Conservation (phyloP, 2,329 filamentous ascomycete genomes). For the Hymenoscyphus albidus region DNA sequence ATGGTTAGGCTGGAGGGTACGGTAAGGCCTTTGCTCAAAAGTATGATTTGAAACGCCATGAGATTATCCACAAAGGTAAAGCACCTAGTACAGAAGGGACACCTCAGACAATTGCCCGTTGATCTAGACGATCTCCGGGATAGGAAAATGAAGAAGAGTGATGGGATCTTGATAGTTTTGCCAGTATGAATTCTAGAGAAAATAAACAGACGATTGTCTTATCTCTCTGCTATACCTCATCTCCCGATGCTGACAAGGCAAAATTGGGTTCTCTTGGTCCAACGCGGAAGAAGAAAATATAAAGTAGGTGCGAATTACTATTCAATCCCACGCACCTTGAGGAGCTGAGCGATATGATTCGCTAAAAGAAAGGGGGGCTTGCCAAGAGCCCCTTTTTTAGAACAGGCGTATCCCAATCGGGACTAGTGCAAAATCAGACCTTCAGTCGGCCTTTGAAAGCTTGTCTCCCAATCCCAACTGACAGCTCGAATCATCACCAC, state of each 20-base stretch:
- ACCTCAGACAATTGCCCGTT: background rate
- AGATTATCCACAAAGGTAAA: background rate
- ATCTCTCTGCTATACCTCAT: too few species aligned
- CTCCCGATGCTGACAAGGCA: too few species aligned
- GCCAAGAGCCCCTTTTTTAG: background rate
- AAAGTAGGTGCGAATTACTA: background rate
- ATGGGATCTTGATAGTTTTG: background rate
- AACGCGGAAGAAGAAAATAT: background rate
- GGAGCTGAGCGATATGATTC: background rate
- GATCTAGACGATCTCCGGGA: background rate
- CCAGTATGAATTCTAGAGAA: too few species aligned
- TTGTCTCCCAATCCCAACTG: background rate
- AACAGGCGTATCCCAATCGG: background rate
- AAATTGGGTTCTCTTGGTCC: too few species aligned
- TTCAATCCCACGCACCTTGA: background rate
- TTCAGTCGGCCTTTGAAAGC: background rate
- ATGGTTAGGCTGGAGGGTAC: background rate
- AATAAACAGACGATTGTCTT: too few species aligned
- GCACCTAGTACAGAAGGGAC: background rate
- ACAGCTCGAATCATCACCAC: background rate
- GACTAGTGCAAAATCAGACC: background rate
- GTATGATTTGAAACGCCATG: background rate
- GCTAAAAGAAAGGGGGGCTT: background rate
- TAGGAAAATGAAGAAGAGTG: background rate
- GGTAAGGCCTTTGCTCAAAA: background rate